Conservation (phyloP, 331 rosid species). For the Malus hybrid region DNA sequence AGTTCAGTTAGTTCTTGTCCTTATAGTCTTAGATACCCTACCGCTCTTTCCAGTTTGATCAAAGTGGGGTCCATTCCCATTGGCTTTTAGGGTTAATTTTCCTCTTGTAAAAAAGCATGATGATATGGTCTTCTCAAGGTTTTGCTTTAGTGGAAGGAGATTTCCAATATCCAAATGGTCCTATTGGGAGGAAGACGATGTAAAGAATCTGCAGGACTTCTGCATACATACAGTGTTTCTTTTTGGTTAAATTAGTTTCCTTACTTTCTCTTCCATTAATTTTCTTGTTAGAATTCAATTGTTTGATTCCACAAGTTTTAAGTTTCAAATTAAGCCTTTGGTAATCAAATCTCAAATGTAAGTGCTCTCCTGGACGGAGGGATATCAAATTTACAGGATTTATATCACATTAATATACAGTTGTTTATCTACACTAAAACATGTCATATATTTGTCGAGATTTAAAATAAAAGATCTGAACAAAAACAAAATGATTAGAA, state of each 20-base stretch:
- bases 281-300: neutral
- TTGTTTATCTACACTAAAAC: neutral
- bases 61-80: slow-evolving; percentile 6
- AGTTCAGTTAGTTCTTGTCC: neutral
- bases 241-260: neutral
- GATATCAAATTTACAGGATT: neutral
- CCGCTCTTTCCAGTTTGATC: neutral
- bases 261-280: neutral
- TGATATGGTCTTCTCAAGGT: neutral
- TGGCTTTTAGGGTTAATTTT: slow-evolving; percentile 14
- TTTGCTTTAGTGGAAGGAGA: neutral
- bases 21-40: neutral
- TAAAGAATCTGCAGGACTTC: neutral
- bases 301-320: neutral
- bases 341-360: neutral
- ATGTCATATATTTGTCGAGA: neutral
- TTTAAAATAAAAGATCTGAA: too few relatives aligned
- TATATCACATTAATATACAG: too few relatives aligned
- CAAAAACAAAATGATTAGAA: neutral
- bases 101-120: slow-evolving; percentile 12
- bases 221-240: neutral
- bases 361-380: neutral
- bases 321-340: neutral
- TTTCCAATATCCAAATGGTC: neutral
- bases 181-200: neutral